Base-by-base conservation (phyloP, 768 basidiomycete genomes). In the Boletus vermiculosoides region DNA sequence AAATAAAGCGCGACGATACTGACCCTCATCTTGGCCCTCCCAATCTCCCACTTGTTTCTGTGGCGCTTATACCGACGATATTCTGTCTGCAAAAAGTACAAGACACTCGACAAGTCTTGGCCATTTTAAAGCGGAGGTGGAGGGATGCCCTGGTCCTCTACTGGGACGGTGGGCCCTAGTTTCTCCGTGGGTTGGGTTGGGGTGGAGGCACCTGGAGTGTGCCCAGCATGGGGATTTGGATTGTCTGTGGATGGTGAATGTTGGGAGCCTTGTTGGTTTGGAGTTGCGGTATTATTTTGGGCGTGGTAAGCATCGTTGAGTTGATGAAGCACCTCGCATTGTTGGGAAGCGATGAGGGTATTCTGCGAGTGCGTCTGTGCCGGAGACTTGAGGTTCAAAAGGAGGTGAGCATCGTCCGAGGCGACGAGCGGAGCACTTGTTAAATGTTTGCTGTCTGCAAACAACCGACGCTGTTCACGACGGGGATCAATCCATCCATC, bases 41-140 rank as follows among this genome's bases (percentile, higher is more conserved):
- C 97, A 66, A 99, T 99, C 80, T 99, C 97, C 96, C 96, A 99
- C 76, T 99, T 97, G 71, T 99, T 99, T 67, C 96, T 83, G 77
- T 99, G 96, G 72, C 95, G 87, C 74, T 98, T 97, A 70, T 97
- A 98, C 58, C 92, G 82, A 60, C 97, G 82, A 93, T 95, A 98
- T 79, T 99, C 97, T 23, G 92, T 93, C 77, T 99, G 97, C 50
- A 98, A 82, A 73, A 93, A 99, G 78, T 99, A 96, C 59, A 99
- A 81, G 57, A 98, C 94, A 67, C 85, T 89, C 7, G 94, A 95
- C 52, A 98, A 85, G 46, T 96, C 93, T 72, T 93, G 91, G 61
- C 90, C 90, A 67, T 88, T 91, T 76, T 89, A 88, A 16, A 89
- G 90, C 34, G 87, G 87, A 16, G 88, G 88, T 8, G 86, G 86